A percentile compares a stretch with the other conserved stretches of the same genome.
These are phyloP conservation scores for Avena sativa DNA, from an alignment of 176 grass and related monocot genomes.

Conservation along the genomic window DNA sequence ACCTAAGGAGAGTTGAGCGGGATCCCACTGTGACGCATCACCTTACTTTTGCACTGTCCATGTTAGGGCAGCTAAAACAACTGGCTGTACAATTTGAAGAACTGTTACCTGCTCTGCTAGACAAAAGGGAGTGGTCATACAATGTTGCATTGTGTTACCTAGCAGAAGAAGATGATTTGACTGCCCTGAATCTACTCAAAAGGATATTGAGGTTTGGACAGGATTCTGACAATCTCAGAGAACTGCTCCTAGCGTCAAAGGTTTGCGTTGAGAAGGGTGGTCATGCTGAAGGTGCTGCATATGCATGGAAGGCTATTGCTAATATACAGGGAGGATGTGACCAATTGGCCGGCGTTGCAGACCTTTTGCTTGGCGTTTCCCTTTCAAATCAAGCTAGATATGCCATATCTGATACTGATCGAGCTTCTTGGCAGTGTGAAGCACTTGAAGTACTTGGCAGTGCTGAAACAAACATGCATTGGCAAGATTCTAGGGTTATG, in stretches of 20 bases:
- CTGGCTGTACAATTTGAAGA: conserved; percentile 84
- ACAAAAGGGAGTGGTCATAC: conserved; percentile 75
- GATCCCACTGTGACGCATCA: conserved; percentile 81
- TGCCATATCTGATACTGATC: conserved; percentile 75
- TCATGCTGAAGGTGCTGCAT: conserved; percentile 66
- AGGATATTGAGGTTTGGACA: conserved; percentile 63
- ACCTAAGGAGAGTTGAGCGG: conserved; percentile 73
- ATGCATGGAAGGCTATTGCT: conserved; percentile 67
- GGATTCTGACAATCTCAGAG: conserved; percentile 73
- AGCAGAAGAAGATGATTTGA: conserved; percentile 73
- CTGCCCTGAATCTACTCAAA: conserved; percentile 77
- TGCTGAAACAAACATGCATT: conserved; percentile 67
- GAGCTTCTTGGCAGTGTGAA: conserved; percentile 70
- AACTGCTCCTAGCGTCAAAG: conserved; percentile 87
- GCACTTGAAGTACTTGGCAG: conserved; percentile 68
- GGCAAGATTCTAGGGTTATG: conserved; percentile 67
- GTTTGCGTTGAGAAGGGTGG: conserved; percentile 57
- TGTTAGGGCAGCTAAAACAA: conserved; percentile 69
- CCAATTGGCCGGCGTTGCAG: conserved; percentile 61
- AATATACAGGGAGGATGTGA: conserved; percentile 57
- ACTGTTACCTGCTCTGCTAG: conserved; percentile 65
- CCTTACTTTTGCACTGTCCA: conserved; percentile 83
- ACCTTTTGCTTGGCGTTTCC: conserved; percentile 67
- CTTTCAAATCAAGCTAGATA: conserved; percentile 83
- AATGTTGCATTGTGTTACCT: conserved; percentile 94